These are phyloP conservation scores for Raphanus hybrid DNA, from an alignment of 441 rosid genomes.

Conservation along the genomic window DNA sequence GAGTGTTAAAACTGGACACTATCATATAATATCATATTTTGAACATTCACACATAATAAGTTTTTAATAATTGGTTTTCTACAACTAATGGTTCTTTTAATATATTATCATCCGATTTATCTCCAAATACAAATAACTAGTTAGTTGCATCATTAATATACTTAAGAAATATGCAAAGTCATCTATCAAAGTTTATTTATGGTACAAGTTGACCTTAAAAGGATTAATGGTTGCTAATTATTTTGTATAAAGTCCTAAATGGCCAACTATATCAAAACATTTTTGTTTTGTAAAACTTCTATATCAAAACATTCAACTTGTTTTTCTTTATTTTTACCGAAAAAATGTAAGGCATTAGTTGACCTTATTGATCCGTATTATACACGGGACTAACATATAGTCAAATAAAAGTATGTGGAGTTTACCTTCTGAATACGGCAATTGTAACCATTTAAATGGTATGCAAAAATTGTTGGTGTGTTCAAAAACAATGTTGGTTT, in stretches of 20 bases:
- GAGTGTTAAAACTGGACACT: background rate
- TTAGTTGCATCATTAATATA: slow-evolving; percentile 5
- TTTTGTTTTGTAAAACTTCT: background rate
- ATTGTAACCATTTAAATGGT: slow-evolving; percentile 4
- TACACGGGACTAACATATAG: slow-evolving; percentile 1
- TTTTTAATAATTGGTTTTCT: background rate
- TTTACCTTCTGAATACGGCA: slow-evolving; percentile 13
- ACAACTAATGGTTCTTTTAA: background rate
- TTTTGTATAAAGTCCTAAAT: slow-evolving; percentile 1
- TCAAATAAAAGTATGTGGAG: slow-evolving; percentile 8
- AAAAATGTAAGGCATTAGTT: slow-evolving; percentile 3
- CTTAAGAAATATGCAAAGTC: background rate
- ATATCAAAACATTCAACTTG: background rate
- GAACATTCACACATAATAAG: background rate
- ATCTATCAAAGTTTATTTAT: slow-evolving; percentile 10
- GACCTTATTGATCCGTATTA: slow-evolving; percentile 16
- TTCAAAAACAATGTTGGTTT: background rate
- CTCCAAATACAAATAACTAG: background rate
- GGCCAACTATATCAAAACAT: background rate
- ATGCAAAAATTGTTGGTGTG: background rate
- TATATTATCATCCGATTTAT: background rate
- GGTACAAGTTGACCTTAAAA: slow-evolving; percentile 19
- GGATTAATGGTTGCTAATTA: background rate
- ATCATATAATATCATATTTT: background rate
- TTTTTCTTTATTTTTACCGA: background rate